Percentiles rank a stretch among this genome's conserved stretches.
Conservation (phyloP, 2,329 filamentous ascomycete species). For the Hypoxylon sp. region DNA sequence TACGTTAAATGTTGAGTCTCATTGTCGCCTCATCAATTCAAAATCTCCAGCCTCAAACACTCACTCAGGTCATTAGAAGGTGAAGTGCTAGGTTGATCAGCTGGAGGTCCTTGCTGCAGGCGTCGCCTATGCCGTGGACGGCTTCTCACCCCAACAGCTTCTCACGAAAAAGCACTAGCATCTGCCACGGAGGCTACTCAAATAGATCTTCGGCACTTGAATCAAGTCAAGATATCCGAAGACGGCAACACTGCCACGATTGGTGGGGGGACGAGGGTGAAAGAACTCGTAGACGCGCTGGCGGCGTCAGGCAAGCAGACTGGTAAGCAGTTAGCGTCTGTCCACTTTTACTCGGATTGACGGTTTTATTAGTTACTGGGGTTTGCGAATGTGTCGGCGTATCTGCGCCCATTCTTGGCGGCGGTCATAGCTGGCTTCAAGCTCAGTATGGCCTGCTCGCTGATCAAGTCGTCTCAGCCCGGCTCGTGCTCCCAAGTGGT, state of each 20-base stretch:
- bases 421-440: conserved; percentile 39
- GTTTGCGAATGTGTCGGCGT: conserved; percentile 22
- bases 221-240: conserved; percentile 44
- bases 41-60: neutral
- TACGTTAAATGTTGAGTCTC: neutral
- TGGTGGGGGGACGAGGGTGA: conserved; percentile 49
- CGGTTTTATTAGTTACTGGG: conserved; percentile 10
- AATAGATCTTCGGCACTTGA: conserved; percentile 46
- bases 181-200: conserved; percentile 39
- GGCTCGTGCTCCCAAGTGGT: conserved; percentile 26
- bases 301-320: conserved; percentile 48
- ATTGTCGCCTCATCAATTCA: neutral
- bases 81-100: neutral
- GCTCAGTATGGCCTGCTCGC: conserved; percentile 40
- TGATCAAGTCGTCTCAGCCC: conserved; percentile 40
- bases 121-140: neutral
- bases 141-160: neutral
- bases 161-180: conserved; percentile 26
- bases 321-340: conserved; percentile 22
- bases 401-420: conserved; percentile 15
- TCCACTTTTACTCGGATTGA: neutral
- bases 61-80: neutral
- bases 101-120: neutral
- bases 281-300: conserved; percentile 46
- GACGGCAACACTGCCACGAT: conserved; percentile 49